Base-by-base conservation (phyloP, 1,139 yeast genomes). In the Candida neerlandica region DNA sequence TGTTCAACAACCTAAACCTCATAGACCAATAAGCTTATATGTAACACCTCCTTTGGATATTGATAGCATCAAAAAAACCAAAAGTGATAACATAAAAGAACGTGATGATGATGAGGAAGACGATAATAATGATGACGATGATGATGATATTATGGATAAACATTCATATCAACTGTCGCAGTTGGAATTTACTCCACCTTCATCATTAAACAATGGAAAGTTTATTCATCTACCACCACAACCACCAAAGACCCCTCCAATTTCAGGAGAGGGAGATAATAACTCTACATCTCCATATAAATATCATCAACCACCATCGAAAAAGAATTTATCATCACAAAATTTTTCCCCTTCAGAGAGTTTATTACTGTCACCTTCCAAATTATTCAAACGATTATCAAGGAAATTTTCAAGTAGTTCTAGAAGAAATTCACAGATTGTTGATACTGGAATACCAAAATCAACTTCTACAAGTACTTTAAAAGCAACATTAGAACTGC, bases 11-110 rank as follows among this genome's bases (percentile, higher is more conserved):
- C 42, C 42, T 14, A 39, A 26, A 26, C 42, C 42, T 5, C 19
- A n/a, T 10, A 54, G 63, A 44, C 65, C 64, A 26, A 57, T 53
- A 16, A 61, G 64, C 45, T 49, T 59, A 44, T 62, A 59, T 40
- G 55, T 55, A 1, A 63, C 65, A 6, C 65, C 63, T 7, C 65
- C 65, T 2, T 52, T 61, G 26, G 56, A 52, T 12, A 35, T 39
- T n/a, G 30, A 37, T 12, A 4, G 27, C 7, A 23, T 23, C 27
- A 23, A 5, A 23, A 23, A 23, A 4, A 23, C 27, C 27, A 23
- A 23, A 23, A 19, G 16, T 33, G 37, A 5, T 33, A 11, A 16
- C 10, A 14, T 6, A 9, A 12, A 19, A 9, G 9, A 19, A 48
- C 5, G 23, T 26, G 7, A 18, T 6, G 19, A 29, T 10, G 45